A percentile compares a stretch with the other conserved stretches of the same genome.
Evolutionary conservation across 768 basidiomycete genomes (phyloP).

Genomic region (Hortiboletus campestris): DNA sequence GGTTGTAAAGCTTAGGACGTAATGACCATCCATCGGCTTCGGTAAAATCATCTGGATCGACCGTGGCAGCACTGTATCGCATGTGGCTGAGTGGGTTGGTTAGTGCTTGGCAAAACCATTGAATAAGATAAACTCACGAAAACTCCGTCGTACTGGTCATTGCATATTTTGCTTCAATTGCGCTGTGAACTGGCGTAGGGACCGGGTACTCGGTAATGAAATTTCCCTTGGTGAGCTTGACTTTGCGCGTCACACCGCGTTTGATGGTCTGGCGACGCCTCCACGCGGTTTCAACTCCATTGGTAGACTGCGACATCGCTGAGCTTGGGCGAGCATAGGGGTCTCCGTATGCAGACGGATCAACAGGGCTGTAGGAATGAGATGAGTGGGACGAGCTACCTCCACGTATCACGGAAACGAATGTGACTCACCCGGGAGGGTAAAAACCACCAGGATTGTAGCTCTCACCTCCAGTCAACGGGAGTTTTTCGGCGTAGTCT

Average conservation of each 20-base stretch:
- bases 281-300: constrained; percentile 60
- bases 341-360: constrained; percentile 65
- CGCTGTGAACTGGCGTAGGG: constrained; percentile 78
- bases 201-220: constrained; percentile 90
- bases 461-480: constrained; percentile 57
- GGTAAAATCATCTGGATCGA: constrained; percentile 86
- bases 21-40: constrained; percentile 81
- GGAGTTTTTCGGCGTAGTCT: constrained; percentile 74
- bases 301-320: constrained; percentile 51
- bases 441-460: constrained; percentile 63
- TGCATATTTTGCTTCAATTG: constrained; percentile 80
- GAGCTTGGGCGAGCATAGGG: constrained; percentile 59
- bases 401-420: background rate
- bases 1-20: constrained; percentile 79
- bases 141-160: constrained; percentile 80
- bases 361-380: constrained; percentile 39
- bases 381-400: constrained; percentile 1
- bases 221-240: constrained; percentile 91
- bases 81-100: constrained; percentile 55
- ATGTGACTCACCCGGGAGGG: constrained; percentile 61
- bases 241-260: constrained; percentile 89
- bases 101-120: background rate
- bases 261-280: constrained; percentile 86
- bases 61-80: constrained; percentile 91
- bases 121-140: constrained; percentile 53